Conservation (phyloP, 495 filamentous ascomycete genomes). For the Diplogelasinospora grovesii region DNA sequence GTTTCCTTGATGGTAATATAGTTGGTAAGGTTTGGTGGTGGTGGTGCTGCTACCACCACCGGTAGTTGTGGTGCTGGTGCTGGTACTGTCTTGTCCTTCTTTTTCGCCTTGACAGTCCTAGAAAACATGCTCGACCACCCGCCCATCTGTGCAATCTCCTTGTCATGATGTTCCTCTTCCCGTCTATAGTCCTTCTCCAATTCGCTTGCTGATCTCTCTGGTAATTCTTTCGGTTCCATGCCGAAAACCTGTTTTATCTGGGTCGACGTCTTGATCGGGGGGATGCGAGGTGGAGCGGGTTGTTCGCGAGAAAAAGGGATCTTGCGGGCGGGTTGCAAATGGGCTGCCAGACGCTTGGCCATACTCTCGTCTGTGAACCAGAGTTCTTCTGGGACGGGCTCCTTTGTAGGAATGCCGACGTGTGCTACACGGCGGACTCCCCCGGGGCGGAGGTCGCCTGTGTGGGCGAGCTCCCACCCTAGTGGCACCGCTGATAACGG, state of each 20-base stretch:
- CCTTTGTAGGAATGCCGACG: slow-evolving; percentile 8
- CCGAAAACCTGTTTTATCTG: too few species aligned
- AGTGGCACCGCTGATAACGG: slow-evolving; percentile 27
- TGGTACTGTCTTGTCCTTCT: too few species aligned
- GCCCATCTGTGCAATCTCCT: not conserved
- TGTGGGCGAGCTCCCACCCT: slow-evolving; percentile 26
- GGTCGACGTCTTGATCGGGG: too few species aligned
- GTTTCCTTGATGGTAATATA: too few species aligned
- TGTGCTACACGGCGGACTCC: slow-evolving; percentile 30
- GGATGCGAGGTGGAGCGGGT: too few species aligned
- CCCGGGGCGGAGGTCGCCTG: slow-evolving; percentile 27
- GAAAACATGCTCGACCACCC: too few species aligned
- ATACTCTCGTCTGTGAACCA: slow-evolving; percentile 44
- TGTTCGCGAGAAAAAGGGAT: not conserved
- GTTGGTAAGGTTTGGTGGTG: too few species aligned
- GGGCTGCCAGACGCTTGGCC: slow-evolving; percentile 37
- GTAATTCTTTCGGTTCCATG: too few species aligned
- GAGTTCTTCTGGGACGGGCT: not conserved
- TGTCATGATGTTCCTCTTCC: not conserved
- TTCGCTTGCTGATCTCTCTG: not conserved
- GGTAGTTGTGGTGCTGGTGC: too few species aligned
- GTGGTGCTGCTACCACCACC: too few species aligned
- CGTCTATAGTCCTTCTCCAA: not conserved
- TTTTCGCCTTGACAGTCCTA: too few species aligned
- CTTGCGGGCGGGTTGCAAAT: slow-evolving; percentile 34